Evolutionary conservation across 2,329 filamentous ascomycete genomes (phyloP).

Genomic region (Teratosphaeria destructans): DNA sequence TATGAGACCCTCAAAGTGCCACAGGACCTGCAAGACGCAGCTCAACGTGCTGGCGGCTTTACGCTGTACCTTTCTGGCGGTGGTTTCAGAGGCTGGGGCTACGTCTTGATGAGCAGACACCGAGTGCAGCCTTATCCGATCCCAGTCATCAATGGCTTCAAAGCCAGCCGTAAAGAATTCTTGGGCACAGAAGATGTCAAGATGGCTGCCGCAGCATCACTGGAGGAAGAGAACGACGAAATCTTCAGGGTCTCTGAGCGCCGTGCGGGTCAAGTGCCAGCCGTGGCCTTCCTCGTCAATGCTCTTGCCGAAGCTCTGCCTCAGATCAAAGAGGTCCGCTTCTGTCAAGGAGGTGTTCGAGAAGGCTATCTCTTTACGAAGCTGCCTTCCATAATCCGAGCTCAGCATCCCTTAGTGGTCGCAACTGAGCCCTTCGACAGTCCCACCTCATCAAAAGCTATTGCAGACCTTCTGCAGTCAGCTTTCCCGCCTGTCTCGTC

Average conservation of each 20-base stretch:
- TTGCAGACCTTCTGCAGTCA: slow-evolving; percentile 40
- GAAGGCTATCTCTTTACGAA: slow-evolving; percentile 72
- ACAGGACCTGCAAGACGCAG: slow-evolving; percentile 34
- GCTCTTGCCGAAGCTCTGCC: slow-evolving; percentile 61
- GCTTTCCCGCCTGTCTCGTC: slow-evolving; percentile 32
- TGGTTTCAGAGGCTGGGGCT: slow-evolving; percentile 84
- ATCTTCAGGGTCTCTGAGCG: slow-evolving; percentile 70
- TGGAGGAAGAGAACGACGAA: slow-evolving; percentile 21
- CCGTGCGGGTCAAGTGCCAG: slow-evolving; percentile 69
- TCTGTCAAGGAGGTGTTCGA: slow-evolving; percentile 78
- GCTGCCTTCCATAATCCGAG: slow-evolving; percentile 49
- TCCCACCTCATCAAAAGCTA: slow-evolving; percentile 34
- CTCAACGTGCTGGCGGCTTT: slow-evolving; percentile 41
- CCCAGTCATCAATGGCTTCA: slow-evolving; percentile 70
- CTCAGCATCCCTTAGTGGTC: slow-evolving; percentile 55
- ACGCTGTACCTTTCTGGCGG: slow-evolving; percentile 80
- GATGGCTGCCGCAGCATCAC: slow-evolving; percentile 27
- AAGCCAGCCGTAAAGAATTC: slow-evolving; percentile 53
- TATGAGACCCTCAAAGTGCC: slow-evolving; percentile 44
- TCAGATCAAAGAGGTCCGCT: slow-evolving; percentile 61
- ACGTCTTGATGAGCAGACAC: slow-evolving; percentile 73
- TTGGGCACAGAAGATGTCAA: slow-evolving; percentile 40
- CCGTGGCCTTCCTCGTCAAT: slow-evolving; percentile 70
- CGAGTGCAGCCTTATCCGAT: slow-evolving; percentile 69
- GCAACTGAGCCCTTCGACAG: slow-evolving; percentile 46